Evolutionary conservation across 768 basidiomycete genomes (phyloP).

Genomic region (Suillus alpinus): DNA sequence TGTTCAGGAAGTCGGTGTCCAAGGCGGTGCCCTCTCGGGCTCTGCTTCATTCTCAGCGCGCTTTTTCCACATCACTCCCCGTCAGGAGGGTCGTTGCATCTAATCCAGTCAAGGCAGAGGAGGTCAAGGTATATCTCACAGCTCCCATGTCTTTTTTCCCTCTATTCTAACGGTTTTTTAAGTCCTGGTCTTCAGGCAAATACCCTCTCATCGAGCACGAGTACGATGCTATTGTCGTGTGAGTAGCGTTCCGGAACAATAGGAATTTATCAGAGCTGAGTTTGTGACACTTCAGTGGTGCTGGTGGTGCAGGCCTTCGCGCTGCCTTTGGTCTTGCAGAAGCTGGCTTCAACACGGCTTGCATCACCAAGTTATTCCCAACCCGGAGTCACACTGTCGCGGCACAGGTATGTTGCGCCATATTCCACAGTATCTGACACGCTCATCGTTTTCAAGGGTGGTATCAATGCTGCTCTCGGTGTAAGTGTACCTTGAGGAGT

Average conservation of each 20-base stretch:
- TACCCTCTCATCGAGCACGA: constrained; percentile 99
- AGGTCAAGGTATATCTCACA: constrained; percentile 59
- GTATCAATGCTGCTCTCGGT: constrained; percentile 96
- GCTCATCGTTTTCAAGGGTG: constrained; percentile 54
- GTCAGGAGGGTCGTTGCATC: constrained; percentile 63
- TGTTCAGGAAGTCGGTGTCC: constrained; percentile 66
- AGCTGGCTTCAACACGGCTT: constrained; percentile 97
- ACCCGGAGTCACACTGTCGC: constrained; percentile 99
- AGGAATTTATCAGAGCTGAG: constrained; percentile 13
- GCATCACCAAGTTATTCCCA: constrained; percentile 98
- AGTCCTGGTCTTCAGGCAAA: constrained; percentile 82
- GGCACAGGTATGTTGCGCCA: constrained; percentile 65
- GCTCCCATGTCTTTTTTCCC: constrained; percentile 11
- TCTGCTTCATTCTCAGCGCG: constrained; percentile 47
- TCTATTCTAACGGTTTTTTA: constrained; percentile 10
- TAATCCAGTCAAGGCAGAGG: constrained; percentile 75
- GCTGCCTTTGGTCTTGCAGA: constrained; percentile 98
- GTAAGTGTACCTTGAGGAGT: constrained; percentile 42
- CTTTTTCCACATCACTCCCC: constrained; percentile 65
- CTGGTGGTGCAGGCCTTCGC: constrained; percentile 96
- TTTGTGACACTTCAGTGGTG: constrained; percentile 58
- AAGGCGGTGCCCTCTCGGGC: constrained; percentile 33
- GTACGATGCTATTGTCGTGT: constrained; percentile 99
- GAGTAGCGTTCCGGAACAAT: constrained; percentile 34
- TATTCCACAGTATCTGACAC: background rate